Percentiles rank a stretch among this genome's conserved stretches.
Evolutionary conservation across 2,329 filamentous ascomycete genomes (phyloP).

Genomic region (Monilinia laxa): DNA sequence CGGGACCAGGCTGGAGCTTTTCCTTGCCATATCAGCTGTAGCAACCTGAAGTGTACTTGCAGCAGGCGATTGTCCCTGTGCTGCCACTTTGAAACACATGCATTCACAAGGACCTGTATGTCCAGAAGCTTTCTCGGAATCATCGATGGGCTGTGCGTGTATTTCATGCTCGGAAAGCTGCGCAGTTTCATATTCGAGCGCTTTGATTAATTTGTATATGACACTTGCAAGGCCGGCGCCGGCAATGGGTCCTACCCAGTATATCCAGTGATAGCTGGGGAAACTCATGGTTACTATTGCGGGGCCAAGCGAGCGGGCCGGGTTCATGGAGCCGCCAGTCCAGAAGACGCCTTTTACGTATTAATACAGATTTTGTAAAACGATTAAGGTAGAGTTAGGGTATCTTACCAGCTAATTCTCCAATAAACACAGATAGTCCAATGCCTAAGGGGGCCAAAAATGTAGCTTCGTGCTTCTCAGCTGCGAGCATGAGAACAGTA

Average conservation of each 20-base stretch:
- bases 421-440: constrained; percentile 47
- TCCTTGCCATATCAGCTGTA: not conserved
- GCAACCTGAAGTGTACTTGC: not conserved
- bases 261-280: constrained; percentile 49
- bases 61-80: not conserved
- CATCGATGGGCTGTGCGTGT: not conserved
- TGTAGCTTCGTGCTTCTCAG: constrained; percentile 50
- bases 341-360: constrained; percentile 45
- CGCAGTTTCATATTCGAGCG: constrained; percentile 51
- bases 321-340: constrained; percentile 50
- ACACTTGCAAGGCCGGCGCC: constrained; percentile 51
- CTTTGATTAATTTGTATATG: constrained; percentile 52
- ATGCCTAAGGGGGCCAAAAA: constrained; percentile 52
- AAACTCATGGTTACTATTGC: constrained; percentile 46
- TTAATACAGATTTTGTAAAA: not conserved
- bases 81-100: constrained; percentile 22
- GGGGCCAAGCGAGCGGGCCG: constrained; percentile 49
- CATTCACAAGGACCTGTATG: constrained; percentile 21
- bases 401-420: constrained; percentile 42
- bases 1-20: constrained; percentile 11
- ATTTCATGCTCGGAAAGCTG: constrained; percentile 14
- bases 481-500: constrained; percentile 53
- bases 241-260: constrained; percentile 51
- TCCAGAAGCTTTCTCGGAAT: constrained; percentile 19
- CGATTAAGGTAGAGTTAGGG: too few species aligned